Evolutionary conservation across 1,284 basidiomycete species (phyloP).

Genomic region (Stygiomarasmius scandens): DNA sequence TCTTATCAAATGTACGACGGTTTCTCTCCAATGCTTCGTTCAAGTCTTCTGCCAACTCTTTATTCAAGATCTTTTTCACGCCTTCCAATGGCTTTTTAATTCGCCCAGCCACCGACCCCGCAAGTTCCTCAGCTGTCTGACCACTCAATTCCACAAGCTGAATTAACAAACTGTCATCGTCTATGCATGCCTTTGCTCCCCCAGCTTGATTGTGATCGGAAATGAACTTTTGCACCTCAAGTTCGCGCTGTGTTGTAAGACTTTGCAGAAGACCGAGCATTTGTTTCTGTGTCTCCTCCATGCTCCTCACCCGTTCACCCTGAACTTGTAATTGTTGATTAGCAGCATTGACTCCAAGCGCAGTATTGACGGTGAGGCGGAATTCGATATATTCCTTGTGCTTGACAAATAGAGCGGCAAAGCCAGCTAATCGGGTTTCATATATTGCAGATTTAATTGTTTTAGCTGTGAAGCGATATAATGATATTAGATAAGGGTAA

Average conservation of each 20-base stretch:
- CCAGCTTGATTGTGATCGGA: constrained; percentile 22
- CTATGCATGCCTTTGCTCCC: constrained; percentile 30
- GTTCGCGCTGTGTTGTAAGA: constrained; percentile 31
- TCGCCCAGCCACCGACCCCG: neutral
- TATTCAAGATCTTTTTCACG: constrained; percentile 24
- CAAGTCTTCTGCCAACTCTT: constrained; percentile 39
- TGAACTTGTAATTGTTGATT: constrained; percentile 32
- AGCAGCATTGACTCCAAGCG: constrained; percentile 34
- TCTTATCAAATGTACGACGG: constrained; percentile 38
- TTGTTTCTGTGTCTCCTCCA: constrained; percentile 27
- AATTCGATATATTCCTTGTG: constrained; percentile 31
- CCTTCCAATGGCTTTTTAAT: constrained; percentile 22
- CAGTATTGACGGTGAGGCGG: constrained; percentile 29
- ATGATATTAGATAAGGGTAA: neutral
- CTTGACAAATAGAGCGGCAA: constrained; percentile 27
- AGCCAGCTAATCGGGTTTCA: constrained; percentile 33
- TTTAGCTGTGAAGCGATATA: constrained; percentile 27
- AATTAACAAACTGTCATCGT: constrained; percentile 31
- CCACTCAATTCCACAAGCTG: constrained; percentile 33
- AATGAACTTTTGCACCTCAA: constrained; percentile 31
- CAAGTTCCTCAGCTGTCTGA: constrained; percentile 19
- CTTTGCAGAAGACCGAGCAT: constrained; percentile 34
- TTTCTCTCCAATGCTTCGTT: constrained; percentile 39
- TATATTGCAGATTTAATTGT: constrained; percentile 36
- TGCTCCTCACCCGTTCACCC: constrained; percentile 19